phyloP scores from a whole-genome alignment of 176 grass and related monocot genomes.

The Melocanna baccifera region DNA sequence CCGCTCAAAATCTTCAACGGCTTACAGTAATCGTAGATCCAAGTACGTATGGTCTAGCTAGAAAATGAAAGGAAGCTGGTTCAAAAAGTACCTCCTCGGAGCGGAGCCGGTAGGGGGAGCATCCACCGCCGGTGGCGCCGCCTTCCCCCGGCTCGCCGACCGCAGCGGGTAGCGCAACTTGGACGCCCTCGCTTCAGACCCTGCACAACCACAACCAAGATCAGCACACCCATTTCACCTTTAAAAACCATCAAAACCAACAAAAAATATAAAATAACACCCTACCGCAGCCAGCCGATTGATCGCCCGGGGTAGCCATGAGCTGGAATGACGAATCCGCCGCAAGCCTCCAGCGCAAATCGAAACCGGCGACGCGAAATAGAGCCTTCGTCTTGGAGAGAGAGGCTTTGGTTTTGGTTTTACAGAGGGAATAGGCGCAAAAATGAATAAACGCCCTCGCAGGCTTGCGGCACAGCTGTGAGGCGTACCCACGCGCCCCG shows the following conservation, averaged over 20 bases:
- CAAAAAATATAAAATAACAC: neutral
- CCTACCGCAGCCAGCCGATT: conserved; percentile 10
- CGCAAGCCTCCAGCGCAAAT: neutral
- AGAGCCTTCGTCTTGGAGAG: neutral
- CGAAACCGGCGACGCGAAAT: neutral
- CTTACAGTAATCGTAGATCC: too few species aligned
- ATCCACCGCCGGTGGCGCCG: neutral
- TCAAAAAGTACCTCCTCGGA: conserved; percentile 40
- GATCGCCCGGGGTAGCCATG: conserved; percentile 35
- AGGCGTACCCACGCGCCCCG: neutral
- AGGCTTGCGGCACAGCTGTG: neutral
- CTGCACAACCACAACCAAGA: conserved; percentile 2
- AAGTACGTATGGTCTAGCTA: too few species aligned
- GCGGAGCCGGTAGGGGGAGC: conserved; percentile 25
- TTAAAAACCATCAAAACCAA: neutral
- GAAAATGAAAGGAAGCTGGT: neutral
- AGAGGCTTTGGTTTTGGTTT: neutral
- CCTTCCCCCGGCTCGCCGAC: conserved; percentile 47
- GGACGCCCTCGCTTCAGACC: conserved; percentile 36
- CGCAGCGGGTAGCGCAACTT: conserved; percentile 71
- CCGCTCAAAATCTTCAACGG: neutral
- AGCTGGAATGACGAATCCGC: neutral
- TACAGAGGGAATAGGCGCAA: neutral
- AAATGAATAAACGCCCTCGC: neutral
- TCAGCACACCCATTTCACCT: neutral